Base-by-base conservation (phyloP, 2,329 filamentous ascomycete genomes). In the Phaeosphaeriaceae sp. region DNA sequence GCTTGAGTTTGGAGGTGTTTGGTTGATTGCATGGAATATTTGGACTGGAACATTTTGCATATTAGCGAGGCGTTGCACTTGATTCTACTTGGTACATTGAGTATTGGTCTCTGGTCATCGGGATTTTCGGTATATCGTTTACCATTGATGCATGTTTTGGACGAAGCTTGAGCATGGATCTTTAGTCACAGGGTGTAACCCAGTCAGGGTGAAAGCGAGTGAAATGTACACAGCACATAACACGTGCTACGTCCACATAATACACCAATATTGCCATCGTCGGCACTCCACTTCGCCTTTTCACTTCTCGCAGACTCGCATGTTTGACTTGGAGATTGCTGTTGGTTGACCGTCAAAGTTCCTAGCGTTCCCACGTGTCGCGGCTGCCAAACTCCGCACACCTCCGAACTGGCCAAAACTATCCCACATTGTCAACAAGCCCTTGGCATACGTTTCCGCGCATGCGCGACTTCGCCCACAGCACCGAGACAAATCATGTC, bases 381-480 rank as follows among this genome's bases (percentile, higher is more conserved):
- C 21, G n/a, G 32, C 53, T 55, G 23, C 55, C 35, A 55, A 63
- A 61, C 62, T 67, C 67, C 60, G 66, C 65, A 67, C 47, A 64
- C 62, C 63, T 58, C 62, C 59, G 61, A 48, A 19, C 43, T 44
- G 50, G 22, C 54, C 54, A 63, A 60, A 58, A 55, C 61, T 60
- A 58, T 56, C 53, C 54, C 60, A 61, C 61, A 23, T 48, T 54
- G 49, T 44, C 40, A 50, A 17, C 32, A 47, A 64, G 46, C 54
- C 63, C 54, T 56, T 51, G 58, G 51, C 55, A 55, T 55, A 54
- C 59, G 42, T 54, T 63, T 62, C 17, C 52, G 73, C 76, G 75
- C 72, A 78, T 78, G 76, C 67, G 66, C 67, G 68, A 63, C 53
- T 63, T 64, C 59, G 52, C 58, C 52, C 60, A 54, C 48, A 58